These are phyloP conservation scores for Clitoria ternatea DNA, from an alignment of 306 rosid genomes.

Conservation along the genomic window DNA sequence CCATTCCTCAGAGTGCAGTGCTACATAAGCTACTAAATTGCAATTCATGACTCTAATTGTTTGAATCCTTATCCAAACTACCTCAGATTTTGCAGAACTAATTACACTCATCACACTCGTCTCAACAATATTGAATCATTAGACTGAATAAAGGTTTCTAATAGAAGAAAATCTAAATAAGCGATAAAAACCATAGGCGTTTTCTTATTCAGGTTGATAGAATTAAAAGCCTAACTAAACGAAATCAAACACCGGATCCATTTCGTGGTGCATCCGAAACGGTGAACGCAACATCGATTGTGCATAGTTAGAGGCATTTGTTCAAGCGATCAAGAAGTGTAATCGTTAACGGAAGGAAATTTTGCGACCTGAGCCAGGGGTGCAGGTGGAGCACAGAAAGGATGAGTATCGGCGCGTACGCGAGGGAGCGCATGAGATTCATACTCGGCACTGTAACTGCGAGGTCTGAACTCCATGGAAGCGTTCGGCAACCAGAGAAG, in stretches of 20 bases:
- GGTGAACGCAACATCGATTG: neutral
- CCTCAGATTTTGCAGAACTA: neutral
- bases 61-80: neutral
- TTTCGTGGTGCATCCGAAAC: neutral
- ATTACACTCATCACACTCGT: neutral
- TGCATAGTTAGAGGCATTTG: neutral
- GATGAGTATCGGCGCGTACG: constrained; percentile 48
- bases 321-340: constrained; percentile 11
- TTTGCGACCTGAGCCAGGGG: constrained; percentile 45
- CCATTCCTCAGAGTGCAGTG: neutral
- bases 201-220: constrained; percentile 1
- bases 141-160: neutral
- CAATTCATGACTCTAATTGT: neutral
- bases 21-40: neutral
- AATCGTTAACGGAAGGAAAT: neutral
- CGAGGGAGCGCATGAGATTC: constrained; percentile 61
- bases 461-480: constrained; percentile 81
- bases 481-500: neutral
- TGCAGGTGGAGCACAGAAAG: constrained; percentile 42
- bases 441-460: constrained; percentile 57
- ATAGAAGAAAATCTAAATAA: neutral
- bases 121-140: neutral
- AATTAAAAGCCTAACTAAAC: neutral
- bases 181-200: neutral
- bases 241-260: neutral